Conservation (phyloP, 2,329 filamentous ascomycete species). For the Calonectria pteridis region DNA sequence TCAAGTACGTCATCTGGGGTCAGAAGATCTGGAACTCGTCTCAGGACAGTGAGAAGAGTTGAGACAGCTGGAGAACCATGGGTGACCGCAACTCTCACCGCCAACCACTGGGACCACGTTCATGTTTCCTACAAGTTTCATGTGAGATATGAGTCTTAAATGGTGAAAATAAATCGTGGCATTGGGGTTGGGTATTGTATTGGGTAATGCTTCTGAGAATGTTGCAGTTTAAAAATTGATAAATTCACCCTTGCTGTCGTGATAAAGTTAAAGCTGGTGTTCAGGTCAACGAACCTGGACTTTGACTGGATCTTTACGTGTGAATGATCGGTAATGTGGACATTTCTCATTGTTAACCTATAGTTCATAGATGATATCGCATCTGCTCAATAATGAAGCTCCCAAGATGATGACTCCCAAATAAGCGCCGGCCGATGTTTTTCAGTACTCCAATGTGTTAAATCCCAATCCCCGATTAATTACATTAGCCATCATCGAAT, state of each 20-base stretch:
- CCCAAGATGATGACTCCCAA: background rate
- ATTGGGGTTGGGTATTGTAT: background rate
- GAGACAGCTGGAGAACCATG: conserved; percentile 58
- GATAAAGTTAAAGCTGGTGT: background rate
- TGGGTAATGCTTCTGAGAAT: background rate
- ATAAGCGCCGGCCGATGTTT: background rate
- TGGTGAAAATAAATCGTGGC: background rate
- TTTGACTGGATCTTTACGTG: background rate
- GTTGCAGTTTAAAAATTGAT: background rate
- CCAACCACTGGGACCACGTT: conserved; percentile 56
- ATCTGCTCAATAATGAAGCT: background rate
- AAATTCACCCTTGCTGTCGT: background rate
- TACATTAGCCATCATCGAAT: conserved; percentile 3
- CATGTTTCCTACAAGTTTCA: conserved; percentile 45
- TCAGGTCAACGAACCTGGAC: no score
- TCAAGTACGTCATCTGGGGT: conserved; percentile 65
- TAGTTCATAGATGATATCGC: conserved; percentile 7
- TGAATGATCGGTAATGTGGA: background rate
- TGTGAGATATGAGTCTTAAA: background rate
- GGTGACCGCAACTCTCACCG: conserved; percentile 56
- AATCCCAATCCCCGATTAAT: background rate
- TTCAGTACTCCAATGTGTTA: conserved; percentile 9
- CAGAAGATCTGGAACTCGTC: conserved; percentile 60
- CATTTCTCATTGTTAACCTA: background rate
- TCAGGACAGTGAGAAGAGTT: conserved; percentile 52